A percentile compares a stretch with the other conserved stretches of the same genome.
phyloP scores from a whole-genome alignment of 2,329 filamentous ascomycete species.

The Trichoderma sp. region DNA sequence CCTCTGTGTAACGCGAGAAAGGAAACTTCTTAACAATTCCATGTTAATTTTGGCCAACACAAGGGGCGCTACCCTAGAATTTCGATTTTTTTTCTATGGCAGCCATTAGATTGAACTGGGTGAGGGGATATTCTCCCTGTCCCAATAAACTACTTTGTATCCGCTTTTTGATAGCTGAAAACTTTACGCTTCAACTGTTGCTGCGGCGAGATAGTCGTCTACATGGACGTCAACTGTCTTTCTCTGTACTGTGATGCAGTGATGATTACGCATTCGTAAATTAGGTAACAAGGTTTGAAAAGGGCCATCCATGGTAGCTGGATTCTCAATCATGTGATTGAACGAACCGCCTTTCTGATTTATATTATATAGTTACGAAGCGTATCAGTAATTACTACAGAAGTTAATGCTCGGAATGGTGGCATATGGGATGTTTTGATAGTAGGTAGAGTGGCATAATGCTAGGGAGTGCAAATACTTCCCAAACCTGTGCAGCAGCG shows the following conservation, averaged over 20 bases:
- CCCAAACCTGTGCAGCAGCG: neutral
- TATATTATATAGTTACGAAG: too few species aligned
- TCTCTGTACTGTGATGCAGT: too few species aligned
- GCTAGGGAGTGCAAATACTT: neutral
- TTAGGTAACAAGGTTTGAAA: too few species aligned
- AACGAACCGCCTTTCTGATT: too few species aligned
- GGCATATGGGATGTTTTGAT: neutral
- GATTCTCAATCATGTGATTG: too few species aligned
- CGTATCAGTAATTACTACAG: too few species aligned
- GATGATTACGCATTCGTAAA: accelerated
- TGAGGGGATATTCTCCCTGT: neutral
- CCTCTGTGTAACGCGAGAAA: neutral
- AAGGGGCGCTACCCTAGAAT: neutral
- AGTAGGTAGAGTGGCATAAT: neutral
- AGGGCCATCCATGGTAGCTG: too few species aligned
- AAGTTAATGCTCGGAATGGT: neutral
- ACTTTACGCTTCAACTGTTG: neutral
- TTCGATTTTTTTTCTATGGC: neutral
- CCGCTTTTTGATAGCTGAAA: neutral
- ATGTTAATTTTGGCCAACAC: neutral
- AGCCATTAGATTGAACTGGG: neutral
- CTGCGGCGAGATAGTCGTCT: neutral
- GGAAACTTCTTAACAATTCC: neutral
- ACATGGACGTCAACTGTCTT: neutral
- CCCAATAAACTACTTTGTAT: neutral